Evolutionary conservation across 1,139 yeast genomes (phyloP), one percentile per base, ranked within the genome.

Genomic region (Magnusiomyces suaveolens): DNA sequence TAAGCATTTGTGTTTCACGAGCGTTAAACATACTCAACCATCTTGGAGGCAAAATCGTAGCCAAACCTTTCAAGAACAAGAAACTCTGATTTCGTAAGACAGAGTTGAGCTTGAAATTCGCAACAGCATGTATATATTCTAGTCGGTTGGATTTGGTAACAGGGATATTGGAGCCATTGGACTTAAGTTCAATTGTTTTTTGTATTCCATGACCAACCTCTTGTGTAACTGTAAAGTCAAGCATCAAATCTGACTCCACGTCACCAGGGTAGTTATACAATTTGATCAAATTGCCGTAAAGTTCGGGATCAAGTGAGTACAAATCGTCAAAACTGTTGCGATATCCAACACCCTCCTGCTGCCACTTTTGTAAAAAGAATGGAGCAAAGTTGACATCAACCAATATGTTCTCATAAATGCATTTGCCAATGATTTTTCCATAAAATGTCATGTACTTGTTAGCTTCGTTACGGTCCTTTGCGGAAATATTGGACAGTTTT

Each of bases 21-120:
- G 95, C 83, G 65, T 86, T 88, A 71, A 92, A 92, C 84, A 92
- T 82, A 46, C 79, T 77, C 44, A 92, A 72, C 96, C 96, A 87
- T 50, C 76, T 76, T 1, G 84, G 80, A 4, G 84, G 76, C 14
- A 92, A 81, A 21, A 92, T 74, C 56, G 78, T 78, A 60, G 77
- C 78, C 56, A 92, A 68, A 0, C 98, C 98, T 33, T 75, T 78
- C 43, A 87, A 71, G 65, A 94, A 90, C 52, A 77, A 75, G 41
- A 72, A 73, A 1, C 87, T 77, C 62, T 85, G 95, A 0, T 76
- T 67, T 46, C 75, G 72, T 29, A 86, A 71, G 21, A 81, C 76
- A 43, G 75, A 77, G 69, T 88, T 88, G 57, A 94, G 72, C 64
- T 87, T 87, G 71, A 81, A 89, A 63, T 86, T 82, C 3, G 97